Evolutionary conservation across 345 rosid species (phyloP), one percentile per base, ranked within the genome.

Genomic region (Stellera chamaejasme): DNA sequence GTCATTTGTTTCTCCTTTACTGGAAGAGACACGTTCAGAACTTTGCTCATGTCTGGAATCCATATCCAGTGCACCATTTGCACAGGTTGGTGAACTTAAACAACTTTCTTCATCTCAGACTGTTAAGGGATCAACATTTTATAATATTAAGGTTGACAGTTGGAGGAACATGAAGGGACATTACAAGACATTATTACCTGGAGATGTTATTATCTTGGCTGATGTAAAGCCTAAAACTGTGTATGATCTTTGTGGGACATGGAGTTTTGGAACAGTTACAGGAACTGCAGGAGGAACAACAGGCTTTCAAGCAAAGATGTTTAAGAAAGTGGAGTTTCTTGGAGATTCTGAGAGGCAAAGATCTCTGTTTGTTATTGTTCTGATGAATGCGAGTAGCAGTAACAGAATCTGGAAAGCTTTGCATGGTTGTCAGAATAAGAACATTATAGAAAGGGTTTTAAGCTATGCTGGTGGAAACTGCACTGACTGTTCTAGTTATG

Each of bases 151-250:
- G 32, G 67, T 70, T 13, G 71, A 72, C 48, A 11, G 16, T 19
- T 78, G 87, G 83, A 69, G 43, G 50, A 81, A 65, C 52, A 64
- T 65, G 51, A 66, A 52, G 27, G 73, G 63, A 54, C 67, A 72
- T 32, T 82, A 73, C 64, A 75, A 54, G 54, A 73, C 79, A 27
- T 42, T 67, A 27, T 42, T 67, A 61, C 79, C 74, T 6, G 76
- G 77, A 11, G 84, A 77, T 48, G 36, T 79, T n/a, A 32, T 79
- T 12, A 10, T 75, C 23, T 27, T 82, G 25, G 51, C 79, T 2
- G 59, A 69, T 45, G 68, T 43, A 13, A 69, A 63, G 42, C 85
- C 81, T 2, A 60, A 66, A 71, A 16, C 55, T 12, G 72, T 23
- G 11, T 62, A 67, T 32, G 85, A 82, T n/a, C 54, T 79, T 46